phyloP scores from a whole-genome alignment of 2,329 filamentous ascomycete species.

The Trichophyton equinum region DNA sequence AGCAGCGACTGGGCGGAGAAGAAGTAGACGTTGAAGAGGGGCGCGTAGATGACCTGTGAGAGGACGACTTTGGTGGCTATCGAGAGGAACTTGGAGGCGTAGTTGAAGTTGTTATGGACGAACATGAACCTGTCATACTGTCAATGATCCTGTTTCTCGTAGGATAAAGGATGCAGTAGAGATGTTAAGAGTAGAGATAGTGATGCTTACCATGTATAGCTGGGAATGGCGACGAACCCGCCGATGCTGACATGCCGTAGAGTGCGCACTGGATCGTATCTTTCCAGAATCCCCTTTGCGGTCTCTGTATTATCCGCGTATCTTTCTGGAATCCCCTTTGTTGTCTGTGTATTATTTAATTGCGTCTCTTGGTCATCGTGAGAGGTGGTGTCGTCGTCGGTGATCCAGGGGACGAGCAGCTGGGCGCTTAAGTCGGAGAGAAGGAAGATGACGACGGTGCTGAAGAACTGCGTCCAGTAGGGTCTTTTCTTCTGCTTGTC shows the following conservation, averaged over 20 bases:
- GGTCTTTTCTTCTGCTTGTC: slow-evolving; percentile 59
- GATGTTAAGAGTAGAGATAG: too few species aligned
- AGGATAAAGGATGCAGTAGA: too few species aligned
- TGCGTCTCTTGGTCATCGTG: slow-evolving; percentile 25
- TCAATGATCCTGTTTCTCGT: too few species aligned
- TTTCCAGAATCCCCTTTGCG: slow-evolving; percentile 17
- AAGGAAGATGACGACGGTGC: slow-evolving; percentile 65
- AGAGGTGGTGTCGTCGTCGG: slow-evolving; percentile 14
- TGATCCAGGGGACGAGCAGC: slow-evolving; percentile 38
- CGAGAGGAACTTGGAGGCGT: slow-evolving; percentile 56
- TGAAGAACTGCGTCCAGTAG: slow-evolving; percentile 66
- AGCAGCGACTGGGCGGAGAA: slow-evolving; percentile 67
- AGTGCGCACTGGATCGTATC: slow-evolving; percentile 59
- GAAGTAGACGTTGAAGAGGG: slow-evolving; percentile 72
- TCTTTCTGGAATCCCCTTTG: slow-evolving; percentile 20
- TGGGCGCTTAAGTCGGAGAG: slow-evolving; percentile 69
- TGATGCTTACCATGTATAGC: slow-evolving; percentile 59
- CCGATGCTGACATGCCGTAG: slow-evolving; percentile 63
- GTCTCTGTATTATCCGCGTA: too few species aligned
- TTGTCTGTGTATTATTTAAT: too few species aligned
- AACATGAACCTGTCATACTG: slow-evolving; percentile 54
- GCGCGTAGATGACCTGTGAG: slow-evolving; percentile 71
- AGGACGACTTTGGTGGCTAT: slow-evolving; percentile 65
- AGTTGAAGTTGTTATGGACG: slow-evolving; percentile 74
- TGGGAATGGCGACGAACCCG: slow-evolving; percentile 58